Base-by-base conservation (phyloP, 1,139 yeast genomes). In the Lodderomyces orthopsilosis region DNA sequence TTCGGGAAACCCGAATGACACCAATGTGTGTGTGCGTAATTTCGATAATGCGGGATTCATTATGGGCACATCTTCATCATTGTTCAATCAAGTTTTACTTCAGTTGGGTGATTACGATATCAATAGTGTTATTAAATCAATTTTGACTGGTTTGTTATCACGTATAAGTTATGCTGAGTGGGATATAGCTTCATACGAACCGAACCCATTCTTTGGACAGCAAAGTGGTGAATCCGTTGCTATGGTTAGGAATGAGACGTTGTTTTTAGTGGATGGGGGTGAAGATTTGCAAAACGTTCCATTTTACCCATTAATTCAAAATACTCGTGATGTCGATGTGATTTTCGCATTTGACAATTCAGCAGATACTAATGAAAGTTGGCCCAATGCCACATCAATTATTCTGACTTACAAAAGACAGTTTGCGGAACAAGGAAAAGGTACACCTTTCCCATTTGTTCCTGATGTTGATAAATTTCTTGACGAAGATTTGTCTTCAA, bases 221-320 rank as follows among this genome's bases (percentile, higher is more conserved):
- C 50, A 51, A 6, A 51, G 55, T 15, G 56, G 52, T 35, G 55
- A 55, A 12, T 51, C 52, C 43, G 57, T 54, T 23, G 52, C 54
- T 41, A 61, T 73, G 45, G 49, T 62, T 41, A 43, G 54, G 41
- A 58, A 61, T 54, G 71, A 74, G 5, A 66, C 77, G 3, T 70
- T 90, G 37, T 77, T 65, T 56, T 70, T 89, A 47, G 91, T 83
- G n/a, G 97, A 90, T 59, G 96, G 96, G 47, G 96, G 96, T 51
- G 91, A 85, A 62, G 96, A 87, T 63, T 63, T 61, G 12, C 93
- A 89, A 59, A 85, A 85, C 53, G 73, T 90, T 24, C 97, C 97
- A 8, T 66, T 88, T 38, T 71, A 77, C 47, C 96, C 97, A 18
- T 70, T 89, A 53, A 62, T 89, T 39, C 93, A 85, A 62, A 76